Evolutionary conservation across 352 stramenopile species (phyloP).

Genomic region (Halophytophthora polymorphica): DNA sequence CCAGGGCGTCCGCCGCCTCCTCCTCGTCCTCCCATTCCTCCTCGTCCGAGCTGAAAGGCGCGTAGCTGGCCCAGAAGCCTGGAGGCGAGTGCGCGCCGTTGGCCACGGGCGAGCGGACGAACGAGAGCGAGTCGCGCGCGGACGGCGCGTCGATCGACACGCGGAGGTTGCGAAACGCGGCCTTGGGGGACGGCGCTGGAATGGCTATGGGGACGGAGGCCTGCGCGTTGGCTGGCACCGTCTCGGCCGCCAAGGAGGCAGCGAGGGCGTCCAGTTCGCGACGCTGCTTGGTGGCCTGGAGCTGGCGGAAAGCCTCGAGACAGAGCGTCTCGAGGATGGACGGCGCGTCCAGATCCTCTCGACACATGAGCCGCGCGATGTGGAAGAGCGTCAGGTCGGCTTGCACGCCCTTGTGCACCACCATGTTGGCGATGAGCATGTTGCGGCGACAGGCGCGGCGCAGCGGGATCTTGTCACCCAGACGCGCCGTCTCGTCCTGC

Average conservation of each 20-base stretch:
- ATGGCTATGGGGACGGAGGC: constrained; percentile 12
- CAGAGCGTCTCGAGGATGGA: constrained; percentile 67
- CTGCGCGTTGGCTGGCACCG: not conserved
- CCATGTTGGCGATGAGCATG: constrained; percentile 75
- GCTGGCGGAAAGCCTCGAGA: constrained; percentile 63
- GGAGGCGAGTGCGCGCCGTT: constrained; percentile 59
- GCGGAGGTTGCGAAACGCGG: constrained; percentile 32
- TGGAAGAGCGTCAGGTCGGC: constrained; percentile 64
- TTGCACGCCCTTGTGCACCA: constrained; percentile 75
- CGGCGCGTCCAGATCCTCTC: constrained; percentile 73
- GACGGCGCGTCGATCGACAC: constrained; percentile 54
- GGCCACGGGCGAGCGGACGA: constrained; percentile 28
- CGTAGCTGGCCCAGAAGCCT: constrained; percentile 76
- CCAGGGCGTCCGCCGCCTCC: constrained; percentile 3
- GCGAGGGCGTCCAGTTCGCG: constrained; percentile 17
- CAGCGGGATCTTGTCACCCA: constrained; percentile 73
- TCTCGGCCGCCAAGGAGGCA: constrained; percentile 7
- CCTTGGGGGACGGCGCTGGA: constrained; percentile 19
- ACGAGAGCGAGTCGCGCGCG: constrained; percentile 17
- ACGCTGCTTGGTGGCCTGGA: constrained; percentile 35
- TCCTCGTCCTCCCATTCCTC: constrained; percentile 38
- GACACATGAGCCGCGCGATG: constrained; percentile 81
- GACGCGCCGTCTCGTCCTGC: constrained; percentile 45
- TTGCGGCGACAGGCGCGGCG: constrained; percentile 71
- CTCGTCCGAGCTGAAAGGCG: constrained; percentile 64